Percentiles rank a stretch among this genome's conserved stretches.
Evolutionary conservation across 495 filamentous ascomycete genomes (phyloP).

Genomic region (Cercophora sp.): DNA sequence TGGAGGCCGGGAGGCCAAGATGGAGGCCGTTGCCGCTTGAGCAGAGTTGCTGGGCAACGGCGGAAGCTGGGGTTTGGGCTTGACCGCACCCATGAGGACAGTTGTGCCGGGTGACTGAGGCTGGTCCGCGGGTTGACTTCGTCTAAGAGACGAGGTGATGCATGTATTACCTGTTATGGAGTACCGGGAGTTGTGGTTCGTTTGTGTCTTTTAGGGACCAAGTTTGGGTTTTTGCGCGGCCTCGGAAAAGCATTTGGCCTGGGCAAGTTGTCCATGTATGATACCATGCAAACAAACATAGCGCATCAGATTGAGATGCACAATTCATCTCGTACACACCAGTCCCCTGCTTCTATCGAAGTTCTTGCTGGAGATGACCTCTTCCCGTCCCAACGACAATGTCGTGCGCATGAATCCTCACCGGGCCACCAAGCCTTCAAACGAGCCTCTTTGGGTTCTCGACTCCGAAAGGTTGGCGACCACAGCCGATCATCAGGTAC

Average conservation of each 20-base stretch:
- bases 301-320: not conserved
- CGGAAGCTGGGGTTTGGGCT: no score
- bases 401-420: not conserved
- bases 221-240: not conserved
- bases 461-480: no score
- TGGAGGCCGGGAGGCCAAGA: slow-evolving; percentile 54
- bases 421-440: no score
- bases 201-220: not conserved
- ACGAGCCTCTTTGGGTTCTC: no score
- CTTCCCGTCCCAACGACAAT: no score
- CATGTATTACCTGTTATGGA: slow-evolving; percentile 9
- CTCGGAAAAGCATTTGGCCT: not conserved
- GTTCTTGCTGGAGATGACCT: no score
- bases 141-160: no score
- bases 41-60: not conserved
- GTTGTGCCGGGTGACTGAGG: no score
- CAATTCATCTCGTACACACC: not conserved
- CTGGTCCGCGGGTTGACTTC: no score
- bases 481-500: no score
- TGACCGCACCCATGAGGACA: no score
- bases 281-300: slow-evolving; percentile 6
- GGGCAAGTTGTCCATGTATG: slow-evolving; percentile 10
- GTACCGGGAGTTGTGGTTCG: slow-evolving; percentile 17
- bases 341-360: no score
- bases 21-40: slow-evolving; percentile 24